A percentile compares a stretch with the other conserved stretches of the same genome.
Conservation (phyloP, 1,284 basidiomycete genomes). For the Neotropicomus parvogracilis region DNA sequence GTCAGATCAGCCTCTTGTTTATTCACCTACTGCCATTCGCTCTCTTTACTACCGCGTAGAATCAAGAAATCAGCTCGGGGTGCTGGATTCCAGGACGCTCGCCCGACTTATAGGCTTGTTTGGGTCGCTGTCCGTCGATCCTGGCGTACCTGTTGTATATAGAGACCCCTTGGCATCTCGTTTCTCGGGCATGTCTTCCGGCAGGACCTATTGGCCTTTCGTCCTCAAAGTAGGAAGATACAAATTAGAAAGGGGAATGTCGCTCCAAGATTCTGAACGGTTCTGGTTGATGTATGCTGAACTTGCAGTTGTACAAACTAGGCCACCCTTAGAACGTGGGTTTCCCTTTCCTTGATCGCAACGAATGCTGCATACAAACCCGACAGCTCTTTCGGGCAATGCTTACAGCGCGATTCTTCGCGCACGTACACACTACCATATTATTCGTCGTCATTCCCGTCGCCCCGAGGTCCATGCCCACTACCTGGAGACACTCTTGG, state of each 20-base stretch:
- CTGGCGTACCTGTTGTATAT: conserved; percentile 19
- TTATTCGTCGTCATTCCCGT: conserved; percentile 27
- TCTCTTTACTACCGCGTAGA: conserved; percentile 35
- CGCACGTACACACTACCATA: conserved; percentile 24
- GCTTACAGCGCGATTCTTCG: conserved; percentile 12
- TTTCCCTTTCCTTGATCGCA: background rate
- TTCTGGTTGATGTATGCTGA: conserved; percentile 43
- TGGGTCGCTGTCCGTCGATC: conserved; percentile 40
- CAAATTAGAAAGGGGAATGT: conserved; percentile 28
- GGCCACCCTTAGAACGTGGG: conserved; percentile 16
- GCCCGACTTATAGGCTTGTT: conserved; percentile 41
- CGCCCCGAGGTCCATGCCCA: conserved; percentile 26
- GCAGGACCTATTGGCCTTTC: conserved; percentile 37
- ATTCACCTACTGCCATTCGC: conserved; percentile 33
- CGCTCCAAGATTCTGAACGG: conserved; percentile 34
- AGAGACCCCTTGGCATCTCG: conserved; percentile 25
- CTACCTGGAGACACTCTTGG: conserved; percentile 28
- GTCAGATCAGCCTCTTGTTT: conserved; percentile 20
- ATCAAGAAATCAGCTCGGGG: conserved; percentile 24
- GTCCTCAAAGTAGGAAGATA: conserved; percentile 29
- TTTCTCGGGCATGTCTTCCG: conserved; percentile 13
- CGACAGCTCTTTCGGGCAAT: conserved; percentile 15
- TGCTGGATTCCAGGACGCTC: conserved; percentile 33
- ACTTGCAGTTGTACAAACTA: conserved; percentile 20
- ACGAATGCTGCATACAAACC: conserved; percentile 11